A percentile compares a stretch with the other conserved stretches of the same genome.
Conservation (phyloP, 2,329 filamentous ascomycete species). For the Fusarium sp. region DNA sequence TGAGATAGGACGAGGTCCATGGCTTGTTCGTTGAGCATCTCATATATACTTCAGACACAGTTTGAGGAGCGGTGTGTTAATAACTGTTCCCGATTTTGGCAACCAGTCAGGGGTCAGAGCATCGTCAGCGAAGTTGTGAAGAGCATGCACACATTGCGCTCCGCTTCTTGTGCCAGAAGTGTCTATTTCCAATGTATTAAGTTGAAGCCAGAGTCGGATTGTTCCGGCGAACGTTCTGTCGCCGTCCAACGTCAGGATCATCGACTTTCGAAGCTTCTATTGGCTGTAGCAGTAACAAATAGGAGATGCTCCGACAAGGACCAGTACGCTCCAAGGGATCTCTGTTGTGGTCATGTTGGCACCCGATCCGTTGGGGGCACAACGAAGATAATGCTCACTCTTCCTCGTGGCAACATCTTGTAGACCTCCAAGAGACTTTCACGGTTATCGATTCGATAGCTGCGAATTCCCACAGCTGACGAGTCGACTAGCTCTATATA, state of each 20-base stretch:
- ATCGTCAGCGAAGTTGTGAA: accelerated
- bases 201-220: accelerated
- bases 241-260: no score
- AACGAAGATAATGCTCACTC: no score
- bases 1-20: background rate
- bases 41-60: background rate
- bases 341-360: background rate
- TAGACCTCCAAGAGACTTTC: no score
- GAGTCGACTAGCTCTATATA: no score
- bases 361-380: no score
- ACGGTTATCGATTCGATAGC: no score
- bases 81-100: background rate
- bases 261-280: background rate
- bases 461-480: no score
- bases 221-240: background rate
- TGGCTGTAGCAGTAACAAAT: background rate
- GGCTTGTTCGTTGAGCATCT: background rate
- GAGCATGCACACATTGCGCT: background rate
- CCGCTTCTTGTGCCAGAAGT: background rate
- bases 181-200: background rate
- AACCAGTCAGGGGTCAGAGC: background rate
- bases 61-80: background rate
- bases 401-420: no score
- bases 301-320: background rate
- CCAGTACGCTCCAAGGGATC: background rate